Base-by-base conservation (phyloP, 306 rosid species). In the Prinsepia uniflora region DNA sequence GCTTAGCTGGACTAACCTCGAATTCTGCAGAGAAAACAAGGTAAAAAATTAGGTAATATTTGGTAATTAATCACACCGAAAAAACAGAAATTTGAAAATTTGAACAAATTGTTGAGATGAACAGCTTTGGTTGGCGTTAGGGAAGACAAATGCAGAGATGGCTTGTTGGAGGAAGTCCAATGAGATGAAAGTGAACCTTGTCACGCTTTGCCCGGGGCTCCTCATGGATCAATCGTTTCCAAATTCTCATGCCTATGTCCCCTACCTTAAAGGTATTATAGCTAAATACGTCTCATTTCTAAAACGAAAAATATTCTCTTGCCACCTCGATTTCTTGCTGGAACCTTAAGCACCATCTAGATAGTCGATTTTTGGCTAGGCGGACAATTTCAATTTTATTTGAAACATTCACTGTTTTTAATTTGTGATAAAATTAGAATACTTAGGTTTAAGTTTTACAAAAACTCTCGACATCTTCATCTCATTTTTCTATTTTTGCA, bases 81-180 rank as follows among this genome's bases (percentile, higher is more conserved):
- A 14, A 36, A 30, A 6, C 34, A 14, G 7, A 56, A 6, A 6
- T 56, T 0, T 22, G 13, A 22, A 6, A 56, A 56, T 2, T 22
- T 22, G 39, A 24, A 20, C 39, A 10, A 20, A 1, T 56, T 67
- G 5, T 52, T 34, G 22, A n/a, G 72, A 10, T 5, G 34, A 22
- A 49, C 39, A 67, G 72, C 72, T 67, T 49, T 67, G 72, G 72
- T 30, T 67, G 22, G 72, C 72, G 12, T n/a, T 67, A 55, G 72
- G 72, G n/a, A 67, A 67, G 47, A 67, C 72, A 24, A 49, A 6
- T 34, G 72, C 72, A n/a, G 72, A 67, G 72, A 67, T 67, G 47
- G 59, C 72, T 49, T 67, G 18, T 49, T 67, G 72, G 72, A 67
- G 45, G 42, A 67, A 67, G 45, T 49, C 72, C 2, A 67, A 67